phyloP scores from a whole-genome alignment of 805 yeast genomes.

The Candida broadrunensis region DNA sequence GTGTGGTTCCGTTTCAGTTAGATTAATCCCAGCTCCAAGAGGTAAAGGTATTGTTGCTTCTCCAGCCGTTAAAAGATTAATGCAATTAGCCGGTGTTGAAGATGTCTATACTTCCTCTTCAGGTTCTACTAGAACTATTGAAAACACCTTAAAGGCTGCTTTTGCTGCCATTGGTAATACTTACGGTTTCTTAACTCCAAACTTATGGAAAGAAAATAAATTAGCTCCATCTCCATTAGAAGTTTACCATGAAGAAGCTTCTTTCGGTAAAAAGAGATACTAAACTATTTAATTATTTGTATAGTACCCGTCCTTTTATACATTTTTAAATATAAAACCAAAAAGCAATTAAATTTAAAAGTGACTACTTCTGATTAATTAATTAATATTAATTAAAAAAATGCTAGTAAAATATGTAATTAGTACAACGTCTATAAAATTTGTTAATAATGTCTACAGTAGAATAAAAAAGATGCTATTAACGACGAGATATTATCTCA shows the following conservation, averaged over 20 bases:
- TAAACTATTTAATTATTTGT: conserved; percentile 31
- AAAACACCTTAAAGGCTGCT: conserved; percentile 99
- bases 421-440: too few relatives aligned
- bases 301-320: too few relatives aligned
- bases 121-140: conserved; percentile 99
- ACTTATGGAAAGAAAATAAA: conserved; percentile 90
- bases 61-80: conserved; percentile 98
- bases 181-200: conserved; percentile 99
- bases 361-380: too few relatives aligned
- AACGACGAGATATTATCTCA: too few relatives aligned
- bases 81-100: conserved; percentile 99
- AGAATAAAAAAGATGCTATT: too few relatives aligned
- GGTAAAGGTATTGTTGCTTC: conserved; percentile 99
- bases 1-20: conserved; percentile 99
- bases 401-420: too few relatives aligned
- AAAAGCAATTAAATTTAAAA: too few relatives aligned
- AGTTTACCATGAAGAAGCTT: conserved; percentile 83
- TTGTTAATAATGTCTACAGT: too few relatives aligned
- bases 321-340: too few relatives aligned
- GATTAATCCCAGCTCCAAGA: conserved; percentile 99
- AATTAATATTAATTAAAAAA: too few relatives aligned
- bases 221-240: conserved; percentile 93
- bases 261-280: conserved; percentile 72
- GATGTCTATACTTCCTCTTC: conserved; percentile 98
- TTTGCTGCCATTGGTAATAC: conserved; percentile 99